Evolutionary conservation across 176 grass and related monocot genomes (phyloP).

Genomic region (Triticum timopheevii): DNA sequence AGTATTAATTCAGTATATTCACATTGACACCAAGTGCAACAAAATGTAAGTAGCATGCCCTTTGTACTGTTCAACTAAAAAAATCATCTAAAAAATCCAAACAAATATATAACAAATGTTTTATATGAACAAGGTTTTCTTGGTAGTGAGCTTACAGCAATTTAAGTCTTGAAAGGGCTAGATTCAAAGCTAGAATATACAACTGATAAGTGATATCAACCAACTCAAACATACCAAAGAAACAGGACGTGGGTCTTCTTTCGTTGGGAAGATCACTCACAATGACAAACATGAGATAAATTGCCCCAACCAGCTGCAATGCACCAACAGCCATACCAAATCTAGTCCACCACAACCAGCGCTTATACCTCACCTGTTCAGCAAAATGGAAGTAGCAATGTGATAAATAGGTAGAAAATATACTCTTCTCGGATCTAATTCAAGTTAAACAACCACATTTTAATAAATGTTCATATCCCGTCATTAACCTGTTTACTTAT

Average conservation of each 20-base stretch:
- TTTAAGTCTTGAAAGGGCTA: not conserved
- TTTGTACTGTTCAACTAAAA: not conserved
- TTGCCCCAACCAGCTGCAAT: slow-evolving; percentile 70
- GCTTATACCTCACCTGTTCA: slow-evolving; percentile 87
- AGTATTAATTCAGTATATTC: slow-evolving; percentile 9
- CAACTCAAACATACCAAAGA: slow-evolving; percentile 73
- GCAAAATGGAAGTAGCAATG: slow-evolving; percentile 31
- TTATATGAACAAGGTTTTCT: not conserved
- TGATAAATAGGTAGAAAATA: not conserved
- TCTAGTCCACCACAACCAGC: slow-evolving; percentile 96
- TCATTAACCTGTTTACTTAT: slow-evolving; percentile 10
- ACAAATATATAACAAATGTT: slow-evolving; percentile 8
- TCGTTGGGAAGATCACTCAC: slow-evolving; percentile 60
- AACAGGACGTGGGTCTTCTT: slow-evolving; percentile 54
- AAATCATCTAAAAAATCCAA: not conserved
- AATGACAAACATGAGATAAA: slow-evolving; percentile 70
- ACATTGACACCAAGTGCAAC: not conserved
- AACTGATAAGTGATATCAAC: slow-evolving; percentile 14
- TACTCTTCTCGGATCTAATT: not conserved
- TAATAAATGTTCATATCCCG: not conserved
- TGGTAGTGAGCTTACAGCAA: slow-evolving; percentile 1
- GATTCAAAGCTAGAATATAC: not conserved
- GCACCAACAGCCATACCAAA: slow-evolving; percentile 79
- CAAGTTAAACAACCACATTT: not conserved
- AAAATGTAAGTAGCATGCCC: not conserved